Evolutionary conservation across 768 basidiomycete genomes (phyloP), one percentile per base, ranked within the genome.

Genomic region (Mycena vitilis): DNA sequence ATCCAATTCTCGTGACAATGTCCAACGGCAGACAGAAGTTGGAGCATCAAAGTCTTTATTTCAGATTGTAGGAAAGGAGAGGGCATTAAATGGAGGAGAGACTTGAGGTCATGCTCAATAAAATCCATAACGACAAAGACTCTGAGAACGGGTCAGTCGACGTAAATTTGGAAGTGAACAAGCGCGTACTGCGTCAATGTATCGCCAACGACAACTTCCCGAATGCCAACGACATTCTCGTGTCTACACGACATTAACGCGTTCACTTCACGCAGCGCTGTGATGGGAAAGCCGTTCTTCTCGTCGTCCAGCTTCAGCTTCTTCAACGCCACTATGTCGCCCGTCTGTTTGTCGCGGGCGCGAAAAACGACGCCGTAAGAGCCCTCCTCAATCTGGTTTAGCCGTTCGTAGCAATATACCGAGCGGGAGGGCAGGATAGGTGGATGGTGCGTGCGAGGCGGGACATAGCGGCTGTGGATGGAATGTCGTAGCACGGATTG

Each of bases 61-160:
- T 99, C 98, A 48, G 95, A 97, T 80, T 97, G 95, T 47, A 98
- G 83, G 83, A 99, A 99, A 2, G 98, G 96, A 38, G 92, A 88
- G 2, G 96, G 96, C 98, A 99, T 99, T 69, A 95, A 83, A 30
- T 92, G 94, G 65, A 99, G 86, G 59, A 99, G 87, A 8, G 96
- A 93, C 81, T 99, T 99, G 78, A 99, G 91, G 79, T 99, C 98
- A 79, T 99, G 98, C 80, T 99, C 98, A 77, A 99, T 97, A 77
- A 99, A 99, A 78, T 98, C 96, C 96, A 98, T 98, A 42, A 99
- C 98, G 71, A 99, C 96, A 79, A 96, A 99, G 51, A 99, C 95
- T 83, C 98, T 98, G 81, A 70, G 61, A 67, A 57, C 30, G 5
- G 20, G 51, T 69, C 38, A 45, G 67, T 68, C 70, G 72, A 70